phyloP scores from a whole-genome alignment of 495 filamentous ascomycete genomes.

The Tuber indicum region DNA sequence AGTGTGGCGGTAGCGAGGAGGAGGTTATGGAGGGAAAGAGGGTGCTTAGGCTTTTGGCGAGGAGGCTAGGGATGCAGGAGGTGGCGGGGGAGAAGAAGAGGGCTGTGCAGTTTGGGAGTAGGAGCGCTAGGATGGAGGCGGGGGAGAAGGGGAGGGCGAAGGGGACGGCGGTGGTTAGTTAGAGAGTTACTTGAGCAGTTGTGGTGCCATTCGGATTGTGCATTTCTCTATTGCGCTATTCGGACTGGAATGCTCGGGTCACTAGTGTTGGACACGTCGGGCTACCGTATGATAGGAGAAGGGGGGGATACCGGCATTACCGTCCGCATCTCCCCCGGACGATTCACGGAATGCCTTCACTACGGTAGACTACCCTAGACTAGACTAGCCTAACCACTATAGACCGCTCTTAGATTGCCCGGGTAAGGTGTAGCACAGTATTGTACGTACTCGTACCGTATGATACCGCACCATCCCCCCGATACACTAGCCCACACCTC shows the following conservation, averaged over 20 bases:
- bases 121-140: slow-evolving; percentile 77
- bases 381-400: background rate
- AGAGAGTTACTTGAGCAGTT: background rate
- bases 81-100: slow-evolving; percentile 85
- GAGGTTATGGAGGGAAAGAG: slow-evolving; percentile 63
- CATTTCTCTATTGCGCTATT: background rate
- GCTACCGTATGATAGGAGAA: no score
- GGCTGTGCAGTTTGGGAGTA: slow-evolving; percentile 80
- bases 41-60: slow-evolving; percentile 70
- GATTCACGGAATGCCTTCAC: background rate
- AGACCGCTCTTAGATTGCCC: background rate
- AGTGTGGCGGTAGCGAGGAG: slow-evolving; percentile 2
- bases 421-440: background rate
- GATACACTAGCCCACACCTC: background rate
- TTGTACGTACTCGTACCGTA: background rate
- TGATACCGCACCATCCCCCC: no score
- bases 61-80: slow-evolving; percentile 59
- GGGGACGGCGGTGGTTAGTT: slow-evolving; percentile 55
- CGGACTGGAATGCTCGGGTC: background rate
- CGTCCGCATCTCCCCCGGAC: background rate
- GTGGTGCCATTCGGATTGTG: background rate
- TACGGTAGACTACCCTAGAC: background rate
- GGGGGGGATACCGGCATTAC: background rate
- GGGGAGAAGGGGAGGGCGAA: slow-evolving; percentile 63
- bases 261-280: background rate